phyloP scores from a whole-genome alignment of 2,329 filamentous ascomycete species.

The Camillea tinctor region DNA sequence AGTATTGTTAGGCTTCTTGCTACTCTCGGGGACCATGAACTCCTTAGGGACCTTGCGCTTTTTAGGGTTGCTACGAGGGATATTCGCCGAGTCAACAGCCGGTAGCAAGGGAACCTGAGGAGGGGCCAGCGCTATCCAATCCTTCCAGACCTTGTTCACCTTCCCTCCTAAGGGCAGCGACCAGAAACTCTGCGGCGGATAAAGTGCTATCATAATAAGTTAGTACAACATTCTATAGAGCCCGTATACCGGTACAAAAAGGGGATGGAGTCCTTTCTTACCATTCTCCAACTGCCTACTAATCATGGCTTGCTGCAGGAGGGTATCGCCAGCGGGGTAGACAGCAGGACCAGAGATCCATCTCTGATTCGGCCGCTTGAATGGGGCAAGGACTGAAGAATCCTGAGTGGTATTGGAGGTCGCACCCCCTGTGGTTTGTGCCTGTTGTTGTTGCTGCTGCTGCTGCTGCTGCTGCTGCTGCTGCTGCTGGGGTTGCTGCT shows the following conservation, averaged over 20 bases:
- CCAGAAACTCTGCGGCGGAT: conserved; percentile 14
- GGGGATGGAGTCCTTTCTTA: conserved; percentile 16
- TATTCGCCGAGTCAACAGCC: conserved; percentile 10
- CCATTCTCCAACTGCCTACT: conserved; percentile 25
- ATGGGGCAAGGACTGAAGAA: conserved; percentile 14
- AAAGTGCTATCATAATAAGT: conserved; percentile 18
- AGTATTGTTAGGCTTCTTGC: background rate
- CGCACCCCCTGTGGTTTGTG: background rate
- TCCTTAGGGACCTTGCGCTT: conserved; percentile 32
- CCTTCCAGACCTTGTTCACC: conserved; percentile 10
- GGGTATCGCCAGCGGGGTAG: conserved; percentile 39
- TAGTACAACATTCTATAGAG: conserved; percentile 8
- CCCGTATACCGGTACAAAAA: background rate
- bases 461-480: background rate
- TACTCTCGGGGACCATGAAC: conserved; percentile 12
- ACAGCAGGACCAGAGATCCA: conserved; percentile 32
- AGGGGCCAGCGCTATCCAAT: background rate
- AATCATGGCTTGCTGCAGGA: conserved; percentile 31
- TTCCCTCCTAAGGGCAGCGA: conserved; percentile 2
- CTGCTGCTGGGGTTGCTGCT: conserved; percentile 1
- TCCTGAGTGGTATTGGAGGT: background rate
- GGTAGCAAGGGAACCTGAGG: conserved; percentile 26
- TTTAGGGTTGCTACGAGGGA: conserved; percentile 26
- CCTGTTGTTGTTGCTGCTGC: background rate
- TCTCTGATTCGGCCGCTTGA: conserved; percentile 16